Base-by-base conservation (phyloP, 108 stramenopile genomes). In the Nitzschia sp. region DNA sequence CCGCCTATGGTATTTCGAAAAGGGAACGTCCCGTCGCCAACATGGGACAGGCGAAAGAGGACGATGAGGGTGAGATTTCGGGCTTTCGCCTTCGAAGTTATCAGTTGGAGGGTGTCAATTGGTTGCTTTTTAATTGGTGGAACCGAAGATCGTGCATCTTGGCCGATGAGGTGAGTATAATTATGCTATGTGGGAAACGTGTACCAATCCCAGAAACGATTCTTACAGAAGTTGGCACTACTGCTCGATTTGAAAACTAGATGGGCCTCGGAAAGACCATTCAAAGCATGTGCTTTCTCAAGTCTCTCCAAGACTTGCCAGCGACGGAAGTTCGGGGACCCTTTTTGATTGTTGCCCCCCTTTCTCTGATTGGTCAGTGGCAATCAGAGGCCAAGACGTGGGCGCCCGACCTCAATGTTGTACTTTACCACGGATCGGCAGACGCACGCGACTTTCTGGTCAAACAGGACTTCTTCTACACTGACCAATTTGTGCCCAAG, bases 101-200 rank as follows among this genome's bases (percentile, higher is more conserved):
- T 58, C 98, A 99, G 75, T 69, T 96, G 22, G 87, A 98, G 70
- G 98, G 98, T 55, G 94, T 99, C 25, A 95, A 95, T 63, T 99
- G 98, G 98, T 79, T 99, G 63, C 68, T 98, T 6, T 93, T 88
- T 76, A 96, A 97, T 71, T 97, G 94, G 94, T 90, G 85, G 63
- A 94, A 96, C 75, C 62, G 76, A 32, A 68, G 97, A 35, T 91
- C 88, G 1, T 98, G 95, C 71, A 97, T 99, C 59, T 82, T 99
- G 50, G 98, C 97, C 13, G 98, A 99, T 66, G 98, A 98, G 60
- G 60, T 61, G 33, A 41, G 60, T 61, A 19, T 58, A 1, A 30
- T 41, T 41, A 41, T 11, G 6, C 38, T 13, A 41, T 41, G 38
- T 41, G n/a, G n/a, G n/a, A n/a, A n/a, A n/a, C n/a, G n/a, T n/a